Evolutionary conservation across 768 basidiomycete genomes (phyloP).

Genomic region (Naganishia antarctica): DNA sequence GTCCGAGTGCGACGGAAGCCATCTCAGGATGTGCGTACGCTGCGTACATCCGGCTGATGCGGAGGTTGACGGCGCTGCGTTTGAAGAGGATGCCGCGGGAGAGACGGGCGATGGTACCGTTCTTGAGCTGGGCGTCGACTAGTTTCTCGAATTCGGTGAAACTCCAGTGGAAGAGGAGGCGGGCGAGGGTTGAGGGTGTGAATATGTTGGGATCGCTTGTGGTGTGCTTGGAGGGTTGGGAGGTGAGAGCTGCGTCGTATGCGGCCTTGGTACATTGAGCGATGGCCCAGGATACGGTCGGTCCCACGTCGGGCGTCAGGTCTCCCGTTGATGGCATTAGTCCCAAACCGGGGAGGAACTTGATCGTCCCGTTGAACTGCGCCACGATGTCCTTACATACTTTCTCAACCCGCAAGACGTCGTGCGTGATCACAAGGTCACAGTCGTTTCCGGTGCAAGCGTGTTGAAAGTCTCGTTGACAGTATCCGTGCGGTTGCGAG

Average conservation of each 20-base stretch:
- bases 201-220: background rate
- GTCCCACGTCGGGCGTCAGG: background rate
- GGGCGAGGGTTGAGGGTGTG: background rate
- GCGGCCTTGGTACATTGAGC: background rate
- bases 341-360: slow-evolving; percentile 19
- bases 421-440: slow-evolving; percentile 8
- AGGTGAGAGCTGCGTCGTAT: background rate
- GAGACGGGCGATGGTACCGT: background rate
- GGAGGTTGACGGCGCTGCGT: background rate
- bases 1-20: slow-evolving; percentile 27
- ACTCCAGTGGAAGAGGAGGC: background rate
- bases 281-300: background rate
- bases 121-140: background rate
- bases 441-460: slow-evolving; percentile 7
- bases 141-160: slow-evolving; percentile 11
- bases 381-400: slow-evolving; percentile 6
- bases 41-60: slow-evolving; percentile 20
- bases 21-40: slow-evolving; percentile 18
- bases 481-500: background rate
- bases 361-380: background rate
- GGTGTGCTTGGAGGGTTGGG: background rate
- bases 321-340: slow-evolving; percentile 23
- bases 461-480: slow-evolving; percentile 15
- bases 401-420: slow-evolving; percentile 13
- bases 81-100: background rate